Conservation (phyloP, 2,329 filamentous ascomycete genomes). For the Trichoderma guizhouense region DNA sequence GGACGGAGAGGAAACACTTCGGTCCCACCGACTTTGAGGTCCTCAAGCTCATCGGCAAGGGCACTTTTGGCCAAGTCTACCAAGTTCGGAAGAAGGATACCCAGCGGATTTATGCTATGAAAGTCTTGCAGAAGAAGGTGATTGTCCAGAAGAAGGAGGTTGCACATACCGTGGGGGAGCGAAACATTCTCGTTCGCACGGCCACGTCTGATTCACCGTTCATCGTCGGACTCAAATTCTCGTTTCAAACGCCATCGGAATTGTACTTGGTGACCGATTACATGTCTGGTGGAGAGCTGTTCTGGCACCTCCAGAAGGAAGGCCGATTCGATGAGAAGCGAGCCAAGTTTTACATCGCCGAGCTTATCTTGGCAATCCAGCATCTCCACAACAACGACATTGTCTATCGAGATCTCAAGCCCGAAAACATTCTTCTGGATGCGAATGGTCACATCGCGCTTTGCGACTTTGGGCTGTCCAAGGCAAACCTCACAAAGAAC, state of each 20-base stretch:
- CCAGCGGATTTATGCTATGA: constrained; percentile 96
- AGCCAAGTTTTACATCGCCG: constrained; percentile 98
- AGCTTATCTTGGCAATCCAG: constrained; percentile 90
- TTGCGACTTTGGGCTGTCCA: constrained; percentile 95
- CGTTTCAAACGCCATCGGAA: constrained; percentile 95
- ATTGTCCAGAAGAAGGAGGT: constrained; percentile 99
- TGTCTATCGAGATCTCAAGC: constrained; percentile 95
- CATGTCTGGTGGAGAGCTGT: constrained; percentile 97
- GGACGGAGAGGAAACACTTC: constrained; percentile 83
- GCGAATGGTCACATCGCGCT: constrained; percentile 97
- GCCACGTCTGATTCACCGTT: constrained; percentile 95
- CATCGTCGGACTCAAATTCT: constrained; percentile 97
- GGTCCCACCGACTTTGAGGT: constrained; percentile 96
- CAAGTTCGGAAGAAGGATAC: constrained; percentile 98
- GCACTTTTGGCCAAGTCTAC: constrained; percentile 97
- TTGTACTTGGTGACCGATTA: constrained; percentile 98
- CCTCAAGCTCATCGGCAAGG: constrained; percentile 93
- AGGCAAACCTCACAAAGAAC: constrained; percentile 94
- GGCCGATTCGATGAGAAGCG: constrained; percentile 91
- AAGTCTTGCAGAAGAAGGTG: constrained; percentile 98
- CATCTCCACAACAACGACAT: constrained; percentile 97
- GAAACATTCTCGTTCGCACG: constrained; percentile 94
- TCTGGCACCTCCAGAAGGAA: constrained; percentile 98
- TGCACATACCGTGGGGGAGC: constrained; percentile 91
- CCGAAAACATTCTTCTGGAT: constrained; percentile 94